Evolutionary conservation across 306 rosid species (phyloP).

Genomic region (Trifolium repens): DNA sequence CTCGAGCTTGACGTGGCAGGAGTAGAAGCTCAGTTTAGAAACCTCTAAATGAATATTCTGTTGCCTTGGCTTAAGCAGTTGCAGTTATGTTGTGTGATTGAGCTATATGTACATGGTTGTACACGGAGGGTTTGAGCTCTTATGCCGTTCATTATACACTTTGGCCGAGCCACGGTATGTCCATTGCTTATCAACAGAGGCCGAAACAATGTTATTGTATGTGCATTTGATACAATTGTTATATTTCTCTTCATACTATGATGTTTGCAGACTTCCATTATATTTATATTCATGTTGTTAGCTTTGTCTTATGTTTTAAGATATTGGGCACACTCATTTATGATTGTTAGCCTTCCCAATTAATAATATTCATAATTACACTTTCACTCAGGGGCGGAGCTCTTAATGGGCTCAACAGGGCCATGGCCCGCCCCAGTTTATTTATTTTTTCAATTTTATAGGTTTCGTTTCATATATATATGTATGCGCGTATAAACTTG

Average conservation of each 20-base stretch:
- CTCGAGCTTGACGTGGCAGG: slow-evolving; percentile 44
- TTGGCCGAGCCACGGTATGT: slow-evolving; percentile 72
- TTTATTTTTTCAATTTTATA: too few species aligned
- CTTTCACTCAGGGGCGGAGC: too few species aligned
- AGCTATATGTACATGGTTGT: slow-evolving; percentile 44
- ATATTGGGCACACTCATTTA: slow-evolving; percentile 45
- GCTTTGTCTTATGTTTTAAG: slow-evolving; percentile 44
- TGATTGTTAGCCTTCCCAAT: neutral
- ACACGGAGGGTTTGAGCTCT: slow-evolving; percentile 59
- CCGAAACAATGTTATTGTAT: slow-evolving; percentile 49
- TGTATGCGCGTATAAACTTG: too few species aligned
- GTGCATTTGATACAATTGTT: slow-evolving; percentile 44
- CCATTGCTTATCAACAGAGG: slow-evolving; percentile 49
- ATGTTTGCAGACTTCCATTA: slow-evolving; percentile 54
- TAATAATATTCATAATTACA: too few species aligned
- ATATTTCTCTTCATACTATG: slow-evolving; percentile 38
- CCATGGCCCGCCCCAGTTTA: too few species aligned
- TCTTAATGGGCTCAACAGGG: too few species aligned
- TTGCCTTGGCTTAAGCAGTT: slow-evolving; percentile 48
- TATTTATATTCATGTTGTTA: slow-evolving; percentile 35
- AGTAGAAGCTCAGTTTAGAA: slow-evolving; percentile 59
- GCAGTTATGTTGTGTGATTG: slow-evolving; percentile 55
- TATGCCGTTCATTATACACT: slow-evolving; percentile 71
- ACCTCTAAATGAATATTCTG: slow-evolving; percentile 42
- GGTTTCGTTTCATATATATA: too few species aligned